Conservation (phyloP, 2,329 filamentous ascomycete species). For the Trichoderma brevicompactum region DNA sequence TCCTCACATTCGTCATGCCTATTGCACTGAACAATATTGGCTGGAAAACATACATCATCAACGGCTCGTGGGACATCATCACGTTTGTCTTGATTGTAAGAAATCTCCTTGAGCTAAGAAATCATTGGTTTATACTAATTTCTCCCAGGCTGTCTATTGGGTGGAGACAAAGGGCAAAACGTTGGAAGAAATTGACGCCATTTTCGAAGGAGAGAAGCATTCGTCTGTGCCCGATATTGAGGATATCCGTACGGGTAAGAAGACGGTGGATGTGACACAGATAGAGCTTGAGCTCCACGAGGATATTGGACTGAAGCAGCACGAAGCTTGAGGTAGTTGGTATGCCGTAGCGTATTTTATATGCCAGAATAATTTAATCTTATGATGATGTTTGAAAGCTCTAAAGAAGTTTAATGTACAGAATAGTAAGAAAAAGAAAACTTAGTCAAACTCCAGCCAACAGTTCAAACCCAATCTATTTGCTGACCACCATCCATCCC, state of each 20-base stretch:
- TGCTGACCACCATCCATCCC: not conserved
- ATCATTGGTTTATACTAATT: not conserved
- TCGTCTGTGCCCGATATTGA: slow-evolving; percentile 32
- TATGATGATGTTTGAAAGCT: too few relatives aligned
- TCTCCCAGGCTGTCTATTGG: slow-evolving; percentile 32
- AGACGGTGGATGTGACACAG: slow-evolving; percentile 25
- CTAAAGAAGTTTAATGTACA: not conserved
- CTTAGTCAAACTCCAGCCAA: not conserved
- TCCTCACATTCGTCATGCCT: slow-evolving; percentile 45
- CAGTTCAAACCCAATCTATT: not conserved
- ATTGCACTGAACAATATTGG: slow-evolving; percentile 34
- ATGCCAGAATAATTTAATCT: too few relatives aligned
- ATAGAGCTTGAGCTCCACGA: slow-evolving; percentile 29
- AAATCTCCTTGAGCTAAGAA: not conserved
- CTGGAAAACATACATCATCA: slow-evolving; percentile 34
- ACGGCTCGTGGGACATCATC: slow-evolving; percentile 37
- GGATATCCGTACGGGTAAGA: slow-evolving; percentile 29
- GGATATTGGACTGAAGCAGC: slow-evolving; percentile 20
- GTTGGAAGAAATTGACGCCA: slow-evolving; percentile 49
- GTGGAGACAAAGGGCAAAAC: slow-evolving; percentile 51
- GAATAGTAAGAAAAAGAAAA: not conserved
- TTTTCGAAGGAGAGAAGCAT: slow-evolving; percentile 35
- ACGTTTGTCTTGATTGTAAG: slow-evolving; percentile 31
- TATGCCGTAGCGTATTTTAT: not conserved
- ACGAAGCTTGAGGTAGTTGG: not conserved